Evolutionary conservation across 352 stramenopile species (phyloP).

Genomic region (Phytophthora boehmeriae): DNA sequence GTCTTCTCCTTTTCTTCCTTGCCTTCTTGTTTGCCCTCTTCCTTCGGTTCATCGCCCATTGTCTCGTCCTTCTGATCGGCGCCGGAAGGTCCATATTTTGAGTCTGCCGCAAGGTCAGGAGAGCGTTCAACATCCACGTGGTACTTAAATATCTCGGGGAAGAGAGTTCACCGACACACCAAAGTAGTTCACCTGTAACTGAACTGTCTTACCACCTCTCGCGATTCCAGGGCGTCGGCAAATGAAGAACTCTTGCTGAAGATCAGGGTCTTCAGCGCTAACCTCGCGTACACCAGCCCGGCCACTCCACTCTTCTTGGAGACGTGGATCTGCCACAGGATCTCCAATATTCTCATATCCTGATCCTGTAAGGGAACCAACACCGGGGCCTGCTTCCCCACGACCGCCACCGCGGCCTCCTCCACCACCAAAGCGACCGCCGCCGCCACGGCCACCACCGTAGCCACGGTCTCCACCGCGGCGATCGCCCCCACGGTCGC

Average conservation of each 20-base stretch:
- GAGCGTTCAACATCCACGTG: constrained; percentile 65
- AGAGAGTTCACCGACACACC: constrained; percentile 51
- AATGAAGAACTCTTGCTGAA: constrained; percentile 51
- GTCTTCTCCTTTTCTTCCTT: constrained; percentile 35
- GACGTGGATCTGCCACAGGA: constrained; percentile 52
- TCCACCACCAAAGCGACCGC: constrained; percentile 37
- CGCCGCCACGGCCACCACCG: constrained; percentile 31
- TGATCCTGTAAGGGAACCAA: constrained; percentile 43
- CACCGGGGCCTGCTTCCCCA: constrained; percentile 42
- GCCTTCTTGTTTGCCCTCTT: constrained; percentile 11
- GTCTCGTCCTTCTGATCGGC: constrained; percentile 48
- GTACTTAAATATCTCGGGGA: constrained; percentile 75
- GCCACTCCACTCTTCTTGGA: constrained; percentile 58
- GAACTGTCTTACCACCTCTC: constrained; percentile 37
- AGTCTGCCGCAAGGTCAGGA: constrained; percentile 35
- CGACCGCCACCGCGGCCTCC: constrained; percentile 38
- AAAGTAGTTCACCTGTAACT: constrained; percentile 74
- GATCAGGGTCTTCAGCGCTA: constrained; percentile 41
- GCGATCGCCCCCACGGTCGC: constrained; percentile 8
- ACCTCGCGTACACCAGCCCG: constrained; percentile 39
- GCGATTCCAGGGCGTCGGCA: constrained; percentile 49
- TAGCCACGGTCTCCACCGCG: constrained; percentile 30
- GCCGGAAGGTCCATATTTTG: constrained; percentile 56
- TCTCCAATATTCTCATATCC: constrained; percentile 63
- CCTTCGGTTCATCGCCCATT: constrained; percentile 41